A percentile compares a stretch with the other conserved stretches of the same genome.
Conservation (phyloP, 106 monocot species). For the Agapanthus africanus region DNA sequence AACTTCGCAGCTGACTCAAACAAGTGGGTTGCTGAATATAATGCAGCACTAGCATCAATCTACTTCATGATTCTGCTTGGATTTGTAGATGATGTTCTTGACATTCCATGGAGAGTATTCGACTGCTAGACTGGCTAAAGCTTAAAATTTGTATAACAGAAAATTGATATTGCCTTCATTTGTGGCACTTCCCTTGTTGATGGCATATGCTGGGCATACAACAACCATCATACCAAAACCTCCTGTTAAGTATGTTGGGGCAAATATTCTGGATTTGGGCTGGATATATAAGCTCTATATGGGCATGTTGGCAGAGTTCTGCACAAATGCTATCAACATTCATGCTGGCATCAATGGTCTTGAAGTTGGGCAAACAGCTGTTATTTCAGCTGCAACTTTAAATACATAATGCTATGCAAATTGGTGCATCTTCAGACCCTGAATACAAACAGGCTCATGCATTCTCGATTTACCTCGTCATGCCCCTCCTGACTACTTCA, state of each 20-base stretch:
- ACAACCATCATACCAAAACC: no score
- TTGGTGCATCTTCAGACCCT: no score
- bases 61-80: no score
- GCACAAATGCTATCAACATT: slow-evolving; percentile 84
- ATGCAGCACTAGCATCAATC: slow-evolving; percentile 81
- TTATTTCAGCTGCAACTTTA: slow-evolving; percentile 83
- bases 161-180: no score
- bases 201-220: slow-evolving; percentile 99
- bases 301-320: slow-evolving; percentile 88
- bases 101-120: no score
- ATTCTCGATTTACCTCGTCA: no score
- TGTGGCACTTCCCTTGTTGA: slow-evolving; percentile 89
- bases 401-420: no score
- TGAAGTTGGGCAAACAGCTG: slow-evolving; percentile 87
- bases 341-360: slow-evolving; percentile 94
- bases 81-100: no score
- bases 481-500: no score
- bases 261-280: slow-evolving; percentile 65
- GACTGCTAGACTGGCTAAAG: slow-evolving; percentile 4
- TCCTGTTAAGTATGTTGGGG: slow-evolving; percentile 65
- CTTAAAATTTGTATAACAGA: slow-evolving; percentile 11
- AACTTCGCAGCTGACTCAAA: no score
- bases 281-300: slow-evolving; percentile 88
- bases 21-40: slow-evolving; percentile 98
- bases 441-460: no score